Evolutionary conservation across 768 basidiomycete species (phyloP), one percentile per base, ranked within the genome.

Genomic region (Serendipita indica): DNA sequence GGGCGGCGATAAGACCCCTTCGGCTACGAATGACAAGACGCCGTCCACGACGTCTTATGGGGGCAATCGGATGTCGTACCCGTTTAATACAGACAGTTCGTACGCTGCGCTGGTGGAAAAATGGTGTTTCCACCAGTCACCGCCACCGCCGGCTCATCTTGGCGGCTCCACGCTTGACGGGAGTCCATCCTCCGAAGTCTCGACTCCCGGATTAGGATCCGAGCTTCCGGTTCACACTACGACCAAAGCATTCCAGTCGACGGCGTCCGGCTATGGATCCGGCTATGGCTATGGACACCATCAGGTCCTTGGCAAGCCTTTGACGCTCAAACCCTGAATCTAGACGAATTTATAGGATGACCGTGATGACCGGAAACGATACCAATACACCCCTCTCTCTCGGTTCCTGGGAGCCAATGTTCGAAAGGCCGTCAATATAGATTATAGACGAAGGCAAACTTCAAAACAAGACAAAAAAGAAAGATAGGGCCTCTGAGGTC

Each of bases 51-150:
- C 18, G 18, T 18, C 7, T 43, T 43, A 43, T n/a, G 41, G 7
- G 16, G 41, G 18, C 7, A 43, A 43, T n/a, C 41, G 41, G 16
- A 43, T 43, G 41, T 54, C 49, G 22, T 54, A 18, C n/a, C 49
- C 49, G 49, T 54, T 54, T 54, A 30, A 16, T 6, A 54, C 49
- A 16, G 49, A 54, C 30, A 54, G 49, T 32, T 27, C 49, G 14
- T 54, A 54, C 30, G 49, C 49, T 6, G 22, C 49, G 30, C 49
- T 54, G 22, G 49, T 54, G 20, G 49, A 54, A 27, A 54, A 54
- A 32, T 54, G 49, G 49, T 54, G 49, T 54, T 54, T 54, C 49
- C 49, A 54, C n/a, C 49, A 54, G 22, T 54, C 49, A 27, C 49
- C 49, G 10, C 20, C 49, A 30, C 49, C 49, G 16, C 16, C 20